A percentile compares a stretch with the other conserved stretches of the same genome.
Evolutionary conservation across 1,284 basidiomycete genomes (phyloP).

Genomic region (Tremellales sp.): DNA sequence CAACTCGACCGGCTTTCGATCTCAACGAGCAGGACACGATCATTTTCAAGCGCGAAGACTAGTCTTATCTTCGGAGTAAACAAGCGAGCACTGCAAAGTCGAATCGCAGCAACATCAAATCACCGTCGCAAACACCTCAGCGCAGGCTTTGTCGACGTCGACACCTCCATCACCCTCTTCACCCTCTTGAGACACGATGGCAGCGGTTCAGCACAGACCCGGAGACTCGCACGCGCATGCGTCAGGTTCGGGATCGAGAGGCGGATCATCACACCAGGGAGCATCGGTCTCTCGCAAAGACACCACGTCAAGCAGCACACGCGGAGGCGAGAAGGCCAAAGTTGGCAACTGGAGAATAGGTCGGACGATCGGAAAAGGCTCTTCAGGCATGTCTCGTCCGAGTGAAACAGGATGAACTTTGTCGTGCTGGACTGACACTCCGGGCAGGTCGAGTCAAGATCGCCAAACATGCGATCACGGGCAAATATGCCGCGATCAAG

Average conservation of each 20-base stretch:
- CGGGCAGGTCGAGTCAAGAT: constrained; percentile 84
- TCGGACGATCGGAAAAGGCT: constrained; percentile 85
- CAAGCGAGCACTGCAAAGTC: background rate
- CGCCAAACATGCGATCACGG: constrained; percentile 80
- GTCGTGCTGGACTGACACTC: background rate
- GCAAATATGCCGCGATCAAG: constrained; percentile 91
- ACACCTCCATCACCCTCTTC: background rate
- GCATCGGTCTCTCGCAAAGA: background rate
- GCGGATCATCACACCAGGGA: background rate
- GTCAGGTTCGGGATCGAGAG: background rate
- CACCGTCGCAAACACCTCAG: background rate
- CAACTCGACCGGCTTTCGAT: background rate
- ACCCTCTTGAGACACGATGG: background rate
- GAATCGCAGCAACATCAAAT: background rate
- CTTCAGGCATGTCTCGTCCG: constrained; percentile 62
- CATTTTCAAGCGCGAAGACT: too few relatives aligned
- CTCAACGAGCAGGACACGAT: too few relatives aligned
- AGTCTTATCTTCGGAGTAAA: background rate
- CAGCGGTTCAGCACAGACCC: background rate
- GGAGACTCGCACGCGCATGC: background rate
- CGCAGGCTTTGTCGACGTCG: too few relatives aligned
- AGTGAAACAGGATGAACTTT: background rate
- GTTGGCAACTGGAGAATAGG: constrained; percentile 94
- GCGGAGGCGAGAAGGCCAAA: background rate
- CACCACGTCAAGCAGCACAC: background rate